A percentile compares a stretch with the other conserved stretches of the same genome.
These are phyloP conservation scores for Botrytis deweyae DNA, from an alignment of 2,329 filamentous ascomycete species.

Conservation along the genomic window DNA sequence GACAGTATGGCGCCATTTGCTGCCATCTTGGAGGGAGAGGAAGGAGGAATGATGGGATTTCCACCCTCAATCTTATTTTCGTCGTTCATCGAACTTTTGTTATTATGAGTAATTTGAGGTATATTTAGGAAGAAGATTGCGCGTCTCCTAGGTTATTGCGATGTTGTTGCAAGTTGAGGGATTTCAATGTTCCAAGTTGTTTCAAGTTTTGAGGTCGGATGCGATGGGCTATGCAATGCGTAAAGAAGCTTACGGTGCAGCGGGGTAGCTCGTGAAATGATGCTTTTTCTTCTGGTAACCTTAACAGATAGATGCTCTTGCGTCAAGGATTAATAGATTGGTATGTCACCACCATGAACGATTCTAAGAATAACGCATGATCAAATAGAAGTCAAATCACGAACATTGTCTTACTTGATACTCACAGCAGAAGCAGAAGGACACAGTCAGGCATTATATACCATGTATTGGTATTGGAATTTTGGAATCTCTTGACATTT, in stretches of 20 bases:
- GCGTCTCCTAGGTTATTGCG: not conserved
- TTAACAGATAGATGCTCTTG: slow-evolving; percentile 4
- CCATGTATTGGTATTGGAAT: not conserved
- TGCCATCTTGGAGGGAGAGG: slow-evolving; percentile 19
- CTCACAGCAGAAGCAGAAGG: not conserved
- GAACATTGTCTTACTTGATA: not conserved
- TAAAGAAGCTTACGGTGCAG: slow-evolving; percentile 19
- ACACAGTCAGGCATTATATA: not conserved
- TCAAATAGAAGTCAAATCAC: not conserved
- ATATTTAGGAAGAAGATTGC: not conserved
- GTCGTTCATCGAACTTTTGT: slow-evolving; percentile 9
- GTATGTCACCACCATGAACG: not conserved
- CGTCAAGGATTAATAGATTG: not conserved
- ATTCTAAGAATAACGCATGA: not conserved
- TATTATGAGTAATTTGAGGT: too few relatives aligned
- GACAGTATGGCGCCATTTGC: slow-evolving; percentile 27
- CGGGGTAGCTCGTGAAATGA: slow-evolving; percentile 20
- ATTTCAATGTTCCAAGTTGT: not conserved
- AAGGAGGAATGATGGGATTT: not conserved
- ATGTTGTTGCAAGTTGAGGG: not conserved
- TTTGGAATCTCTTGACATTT: not conserved
- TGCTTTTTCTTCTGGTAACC: not conserved
- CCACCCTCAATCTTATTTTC: slow-evolving; percentile 9
- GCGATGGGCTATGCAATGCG: not conserved
- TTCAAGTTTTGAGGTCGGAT: not conserved